A percentile compares a stretch with the other conserved stretches of the same genome.
Evolutionary conservation across 2,329 filamentous ascomycete species (phyloP).

Genomic region (Monilinia laxa): DNA sequence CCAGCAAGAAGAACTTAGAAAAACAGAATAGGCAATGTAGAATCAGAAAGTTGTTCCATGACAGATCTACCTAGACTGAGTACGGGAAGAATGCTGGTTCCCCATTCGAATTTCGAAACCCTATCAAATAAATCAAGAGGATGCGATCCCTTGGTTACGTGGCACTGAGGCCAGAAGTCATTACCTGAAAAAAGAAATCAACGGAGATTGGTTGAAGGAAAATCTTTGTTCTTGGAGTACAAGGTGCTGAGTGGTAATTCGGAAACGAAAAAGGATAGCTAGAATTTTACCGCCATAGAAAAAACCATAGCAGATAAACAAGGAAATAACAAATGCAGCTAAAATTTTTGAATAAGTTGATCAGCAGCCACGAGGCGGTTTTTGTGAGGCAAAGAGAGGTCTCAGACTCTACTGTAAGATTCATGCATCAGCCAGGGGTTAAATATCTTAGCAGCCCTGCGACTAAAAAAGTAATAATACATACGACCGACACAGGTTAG

Average conservation of each 20-base stretch:
- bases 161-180: not conserved
- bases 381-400: conserved; percentile 15
- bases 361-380: conserved; percentile 15
- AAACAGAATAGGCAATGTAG: conserved; percentile 14
- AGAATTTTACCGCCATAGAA: too few species aligned
- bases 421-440: not conserved
- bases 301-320: not conserved
- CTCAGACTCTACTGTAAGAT: not conserved
- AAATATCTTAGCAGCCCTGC: conserved; percentile 5
- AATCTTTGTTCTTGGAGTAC: too few species aligned
- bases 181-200: conserved; percentile 1
- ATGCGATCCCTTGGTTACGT: not conserved
- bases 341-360: not conserved
- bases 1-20: conserved; percentile 11
- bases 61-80: not conserved
- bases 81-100: not conserved
- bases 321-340: not conserved
- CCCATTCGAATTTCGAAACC: conserved; percentile 3
- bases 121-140: conserved; percentile 6
- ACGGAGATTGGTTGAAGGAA: not conserved
- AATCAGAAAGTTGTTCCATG: conserved; percentile 8
- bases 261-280: not conserved
- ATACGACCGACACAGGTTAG: not conserved
- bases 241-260: not conserved
- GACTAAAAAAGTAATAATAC: not conserved